Conservation (phyloP, 2,329 filamentous ascomycete genomes). For the Neofusicoccum cordaticola region DNA sequence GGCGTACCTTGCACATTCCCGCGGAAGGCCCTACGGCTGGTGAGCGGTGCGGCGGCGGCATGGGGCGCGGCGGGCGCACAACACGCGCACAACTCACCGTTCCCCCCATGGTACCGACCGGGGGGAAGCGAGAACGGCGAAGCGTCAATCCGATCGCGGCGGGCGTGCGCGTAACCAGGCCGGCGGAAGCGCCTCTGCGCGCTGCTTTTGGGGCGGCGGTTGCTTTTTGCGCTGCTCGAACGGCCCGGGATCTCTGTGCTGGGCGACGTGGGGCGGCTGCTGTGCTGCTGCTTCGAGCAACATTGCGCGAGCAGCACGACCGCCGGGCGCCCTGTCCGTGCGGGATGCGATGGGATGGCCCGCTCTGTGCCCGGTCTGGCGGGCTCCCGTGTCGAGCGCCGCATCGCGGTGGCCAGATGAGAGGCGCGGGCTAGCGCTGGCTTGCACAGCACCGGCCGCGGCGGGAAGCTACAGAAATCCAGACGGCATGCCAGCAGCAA, state of each 20-base stretch:
- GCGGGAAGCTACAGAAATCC: background rate
- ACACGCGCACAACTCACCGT: slow-evolving; percentile 2
- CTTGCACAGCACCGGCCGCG: too few species aligned
- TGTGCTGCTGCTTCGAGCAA: slow-evolving; percentile 2
- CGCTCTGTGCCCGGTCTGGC: background rate
- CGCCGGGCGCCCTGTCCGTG: background rate
- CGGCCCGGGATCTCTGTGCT: background rate
- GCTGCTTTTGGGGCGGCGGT: background rate
- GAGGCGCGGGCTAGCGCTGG: background rate
- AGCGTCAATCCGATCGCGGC: slow-evolving; percentile 13
- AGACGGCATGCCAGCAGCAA: background rate
- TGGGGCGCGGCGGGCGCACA: background rate
- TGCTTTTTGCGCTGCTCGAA: slow-evolving; percentile 10
- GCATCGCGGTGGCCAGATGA: background rate
- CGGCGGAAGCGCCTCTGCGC: background rate
- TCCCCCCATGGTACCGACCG: background rate
- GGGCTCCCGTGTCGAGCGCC: background rate
- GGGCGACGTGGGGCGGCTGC: background rate
- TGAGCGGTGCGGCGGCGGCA: background rate
- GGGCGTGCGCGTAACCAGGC: slow-evolving; percentile 10
- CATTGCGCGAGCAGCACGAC: background rate
- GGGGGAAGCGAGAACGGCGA: slow-evolving; percentile 14
- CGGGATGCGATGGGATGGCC: slow-evolving; percentile 9
- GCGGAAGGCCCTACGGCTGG: background rate
- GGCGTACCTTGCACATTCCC: slow-evolving; percentile 14